phyloP scores from a whole-genome alignment of 768 basidiomycete genomes.

The Hygrophoropsis aurantiaca region DNA sequence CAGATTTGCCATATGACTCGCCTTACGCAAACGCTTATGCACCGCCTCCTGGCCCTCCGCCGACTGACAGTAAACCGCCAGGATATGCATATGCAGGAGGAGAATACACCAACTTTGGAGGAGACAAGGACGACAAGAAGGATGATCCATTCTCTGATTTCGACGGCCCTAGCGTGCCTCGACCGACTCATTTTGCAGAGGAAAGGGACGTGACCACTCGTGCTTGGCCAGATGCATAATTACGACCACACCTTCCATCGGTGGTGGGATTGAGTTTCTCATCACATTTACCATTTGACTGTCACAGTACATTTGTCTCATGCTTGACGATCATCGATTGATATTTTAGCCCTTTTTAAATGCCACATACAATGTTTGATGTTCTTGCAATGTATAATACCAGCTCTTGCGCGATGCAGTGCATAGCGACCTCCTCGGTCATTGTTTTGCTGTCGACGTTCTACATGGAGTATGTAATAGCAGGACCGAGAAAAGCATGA shows the following conservation, averaged over 20 bases:
- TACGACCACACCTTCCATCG: slow-evolving; percentile 4
- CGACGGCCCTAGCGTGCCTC: slow-evolving; percentile 33
- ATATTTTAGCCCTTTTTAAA: not conserved
- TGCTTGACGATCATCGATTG: slow-evolving; percentile 11
- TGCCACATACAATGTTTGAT: not conserved
- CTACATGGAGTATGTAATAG: slow-evolving; percentile 23
- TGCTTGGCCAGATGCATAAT: slow-evolving; percentile 2
- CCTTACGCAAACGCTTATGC: slow-evolving; percentile 38
- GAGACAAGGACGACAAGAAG: slow-evolving; percentile 35
- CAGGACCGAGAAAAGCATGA: slow-evolving; percentile 5
- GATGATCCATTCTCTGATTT: slow-evolving; percentile 61
- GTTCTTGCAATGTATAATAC: not conserved
- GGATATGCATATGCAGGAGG: slow-evolving; percentile 43
- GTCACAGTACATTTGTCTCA: slow-evolving; percentile 28
- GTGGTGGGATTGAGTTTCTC: not conserved
- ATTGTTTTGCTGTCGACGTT: slow-evolving; percentile 9
- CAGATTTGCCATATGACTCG: slow-evolving; percentile 23
- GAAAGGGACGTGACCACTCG: slow-evolving; percentile 46
- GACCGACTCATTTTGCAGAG: slow-evolving; percentile 34
- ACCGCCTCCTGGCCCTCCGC: slow-evolving; percentile 53
- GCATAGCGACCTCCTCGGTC: slow-evolving; percentile 10
- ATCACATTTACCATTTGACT: not conserved
- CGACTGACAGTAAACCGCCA: slow-evolving; percentile 47
- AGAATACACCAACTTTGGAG: slow-evolving; percentile 26
- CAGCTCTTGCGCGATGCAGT: not conserved